Evolutionary conservation across 306 rosid species (phyloP).

Genomic region (Lathyrus tuberosus): DNA sequence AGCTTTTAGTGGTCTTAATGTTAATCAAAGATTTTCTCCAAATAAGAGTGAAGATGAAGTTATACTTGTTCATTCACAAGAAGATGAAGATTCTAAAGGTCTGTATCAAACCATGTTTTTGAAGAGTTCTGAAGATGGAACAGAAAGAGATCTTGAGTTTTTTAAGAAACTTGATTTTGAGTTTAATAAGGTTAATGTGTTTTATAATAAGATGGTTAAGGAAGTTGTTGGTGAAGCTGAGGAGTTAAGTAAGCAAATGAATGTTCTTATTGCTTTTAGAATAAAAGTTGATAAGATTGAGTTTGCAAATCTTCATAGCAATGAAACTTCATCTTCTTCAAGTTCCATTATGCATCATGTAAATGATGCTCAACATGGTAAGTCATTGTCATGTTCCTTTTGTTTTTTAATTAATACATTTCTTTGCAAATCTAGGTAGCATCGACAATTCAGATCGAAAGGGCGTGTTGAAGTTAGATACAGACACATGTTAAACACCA

Average conservation of each 20-base stretch:
- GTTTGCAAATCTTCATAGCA: slow-evolving; percentile 32
- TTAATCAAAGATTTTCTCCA: slow-evolving; percentile 44
- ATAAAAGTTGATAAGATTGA: slow-evolving; percentile 59
- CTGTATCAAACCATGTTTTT: slow-evolving; percentile 56
- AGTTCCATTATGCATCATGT: slow-evolving; percentile 23
- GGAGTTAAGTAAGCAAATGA: slow-evolving; percentile 75
- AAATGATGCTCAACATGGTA: slow-evolving; percentile 47
- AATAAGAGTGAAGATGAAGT: slow-evolving; percentile 58
- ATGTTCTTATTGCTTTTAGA: slow-evolving; percentile 66
- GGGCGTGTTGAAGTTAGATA: neutral
- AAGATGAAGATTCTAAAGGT: slow-evolving; percentile 41
- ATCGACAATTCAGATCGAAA: neutral
- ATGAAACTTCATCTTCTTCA: slow-evolving; percentile 33
- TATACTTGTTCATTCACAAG: slow-evolving; percentile 50
- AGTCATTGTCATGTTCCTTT: slow-evolving; percentile 1
- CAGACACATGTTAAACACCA: neutral
- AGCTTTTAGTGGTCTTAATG: slow-evolving; percentile 73
- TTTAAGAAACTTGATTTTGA: slow-evolving; percentile 69
- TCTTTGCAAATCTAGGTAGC: neutral
- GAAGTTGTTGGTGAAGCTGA: slow-evolving; percentile 64
- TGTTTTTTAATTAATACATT: neutral
- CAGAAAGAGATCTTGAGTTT: slow-evolving; percentile 57
- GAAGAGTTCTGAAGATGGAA: slow-evolving; percentile 52
- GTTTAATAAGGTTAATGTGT: slow-evolving; percentile 68
- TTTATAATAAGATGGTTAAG: slow-evolving; percentile 59